Evolutionary conservation across 2,329 filamentous ascomycete species (phyloP).

Genomic region (Colletotrichum scovillei): DNA sequence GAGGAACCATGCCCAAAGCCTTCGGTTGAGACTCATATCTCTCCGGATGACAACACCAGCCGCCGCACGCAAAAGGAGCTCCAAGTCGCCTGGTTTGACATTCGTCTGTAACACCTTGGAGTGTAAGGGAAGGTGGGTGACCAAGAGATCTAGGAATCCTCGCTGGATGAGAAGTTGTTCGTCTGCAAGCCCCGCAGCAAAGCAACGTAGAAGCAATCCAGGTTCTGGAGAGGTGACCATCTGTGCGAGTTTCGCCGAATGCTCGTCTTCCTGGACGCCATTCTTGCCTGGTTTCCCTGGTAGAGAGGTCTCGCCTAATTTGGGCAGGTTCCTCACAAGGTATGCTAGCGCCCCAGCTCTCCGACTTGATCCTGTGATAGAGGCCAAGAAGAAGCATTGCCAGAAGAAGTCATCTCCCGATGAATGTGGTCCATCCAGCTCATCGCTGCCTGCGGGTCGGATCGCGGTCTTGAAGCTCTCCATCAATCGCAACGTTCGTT

Average conservation of each 20-base stretch:
- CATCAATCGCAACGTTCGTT: conserved; percentile 82
- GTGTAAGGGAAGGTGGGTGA: conserved; percentile 88
- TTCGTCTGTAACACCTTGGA: conserved; percentile 82
- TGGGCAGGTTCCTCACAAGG: conserved; percentile 81
- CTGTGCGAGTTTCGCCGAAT: conserved; percentile 67
- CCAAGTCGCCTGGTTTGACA: conserved; percentile 80
- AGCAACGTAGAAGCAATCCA: conserved; percentile 88
- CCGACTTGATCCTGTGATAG: conserved; percentile 88
- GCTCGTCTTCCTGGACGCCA: conserved; percentile 47
- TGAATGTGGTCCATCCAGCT: conserved; percentile 63
- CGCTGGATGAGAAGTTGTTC: conserved; percentile 92
- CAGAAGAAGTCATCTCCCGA: conserved; percentile 90
- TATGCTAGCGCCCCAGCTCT: conserved; percentile 91
- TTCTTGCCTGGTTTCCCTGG: conserved; percentile 44
- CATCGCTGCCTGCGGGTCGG: conserved; percentile 63
- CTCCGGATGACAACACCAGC: conserved; percentile 87
- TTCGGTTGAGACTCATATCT: conserved; percentile 96
- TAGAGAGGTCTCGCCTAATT: conserved; percentile 62
- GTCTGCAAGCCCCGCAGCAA: conserved; percentile 89
- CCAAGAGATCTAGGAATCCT: conserved; percentile 91
- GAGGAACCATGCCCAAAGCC: conserved; percentile 96
- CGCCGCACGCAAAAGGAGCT: conserved; percentile 84
- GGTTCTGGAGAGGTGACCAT: conserved; percentile 91
- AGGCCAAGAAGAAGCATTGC: conserved; percentile 96
- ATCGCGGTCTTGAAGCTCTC: conserved; percentile 81